These are phyloP conservation scores for Epichloe bromicola DNA, from an alignment of 2,329 filamentous ascomycete species.

Conservation along the genomic window DNA sequence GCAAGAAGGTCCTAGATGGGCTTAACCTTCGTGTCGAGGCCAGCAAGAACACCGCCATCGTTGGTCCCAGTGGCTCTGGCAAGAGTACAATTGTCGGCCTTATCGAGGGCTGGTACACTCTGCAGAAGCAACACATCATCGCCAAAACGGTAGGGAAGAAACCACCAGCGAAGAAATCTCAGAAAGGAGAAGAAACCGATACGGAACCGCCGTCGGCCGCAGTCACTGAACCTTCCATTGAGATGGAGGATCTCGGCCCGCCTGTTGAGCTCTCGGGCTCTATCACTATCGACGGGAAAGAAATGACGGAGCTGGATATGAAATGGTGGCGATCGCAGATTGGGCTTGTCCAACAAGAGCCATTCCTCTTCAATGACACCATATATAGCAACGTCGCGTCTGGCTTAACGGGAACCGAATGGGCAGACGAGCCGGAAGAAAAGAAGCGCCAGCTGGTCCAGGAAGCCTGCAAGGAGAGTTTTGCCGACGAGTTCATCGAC, in stretches of 20 bases:
- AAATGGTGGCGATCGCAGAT: neutral
- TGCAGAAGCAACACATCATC: constrained; percentile 7
- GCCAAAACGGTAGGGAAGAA: too few species aligned
- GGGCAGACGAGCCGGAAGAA: constrained; percentile 24
- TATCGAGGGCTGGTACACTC: constrained; percentile 47
- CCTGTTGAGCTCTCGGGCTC: constrained; percentile 20
- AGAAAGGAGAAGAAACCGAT: too few species aligned
- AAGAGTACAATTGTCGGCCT: constrained; percentile 46
- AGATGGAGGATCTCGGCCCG: too few species aligned
- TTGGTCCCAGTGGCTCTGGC: constrained; percentile 31
- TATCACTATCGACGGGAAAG: constrained; percentile 29
- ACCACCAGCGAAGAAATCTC: too few species aligned
- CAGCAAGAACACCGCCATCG: too few species aligned
- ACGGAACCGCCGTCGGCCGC: too few species aligned
- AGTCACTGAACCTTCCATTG: too few species aligned
- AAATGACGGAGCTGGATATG: neutral
- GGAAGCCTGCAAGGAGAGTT: constrained; percentile 34
- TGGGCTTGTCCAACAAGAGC: constrained; percentile 18
- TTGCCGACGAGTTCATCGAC: constrained; percentile 37
- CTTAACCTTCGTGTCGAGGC: too few species aligned
- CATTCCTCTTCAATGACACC: constrained; percentile 30
- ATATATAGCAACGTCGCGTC: constrained; percentile 44
- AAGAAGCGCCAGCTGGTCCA: constrained; percentile 25
- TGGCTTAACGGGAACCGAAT: constrained; percentile 31
- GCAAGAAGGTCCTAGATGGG: too few species aligned